Percentiles rank a stretch among this genome's conserved stretches.
Evolutionary conservation across 2,329 filamentous ascomycete species (phyloP).

Genomic region (Dactylellina haptotyla): DNA sequence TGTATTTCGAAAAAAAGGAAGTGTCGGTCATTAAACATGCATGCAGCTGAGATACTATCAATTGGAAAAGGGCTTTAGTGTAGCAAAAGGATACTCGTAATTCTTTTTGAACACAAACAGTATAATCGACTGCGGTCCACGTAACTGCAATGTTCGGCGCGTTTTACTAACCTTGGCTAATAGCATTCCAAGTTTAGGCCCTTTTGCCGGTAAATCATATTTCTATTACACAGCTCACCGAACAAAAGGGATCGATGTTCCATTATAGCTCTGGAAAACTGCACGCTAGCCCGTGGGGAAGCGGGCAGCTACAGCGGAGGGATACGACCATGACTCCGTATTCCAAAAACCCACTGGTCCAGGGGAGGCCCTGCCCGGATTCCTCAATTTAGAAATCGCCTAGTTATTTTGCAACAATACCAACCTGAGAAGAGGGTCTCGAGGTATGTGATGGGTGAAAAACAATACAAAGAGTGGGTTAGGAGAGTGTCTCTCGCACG

Average conservation of each 20-base stretch:
- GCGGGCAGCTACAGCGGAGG: slow-evolving; percentile 11
- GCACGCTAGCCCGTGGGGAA: slow-evolving; percentile 27
- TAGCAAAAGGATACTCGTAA: too few relatives aligned
- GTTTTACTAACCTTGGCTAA: slow-evolving; percentile 16
- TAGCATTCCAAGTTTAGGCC: slow-evolving; percentile 32
- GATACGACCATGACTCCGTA: background rate
- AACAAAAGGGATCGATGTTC: background rate
- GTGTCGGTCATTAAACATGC: too few relatives aligned
- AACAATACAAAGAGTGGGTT: background rate
- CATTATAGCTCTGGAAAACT: background rate
- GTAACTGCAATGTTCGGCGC: slow-evolving; percentile 1
- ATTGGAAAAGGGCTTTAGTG: too few relatives aligned
- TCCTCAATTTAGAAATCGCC: slow-evolving; percentile 8
- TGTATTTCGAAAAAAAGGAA: too few relatives aligned
- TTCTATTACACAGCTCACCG: background rate
- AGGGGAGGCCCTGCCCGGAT: slow-evolving; percentile 25
- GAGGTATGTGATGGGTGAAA: background rate
- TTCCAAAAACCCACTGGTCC: background rate
- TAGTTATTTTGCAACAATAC: background rate
- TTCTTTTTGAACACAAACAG: too few relatives aligned
- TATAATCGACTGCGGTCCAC: background rate
- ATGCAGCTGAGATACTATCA: too few relatives aligned
- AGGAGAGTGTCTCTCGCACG: slow-evolving; percentile 32
- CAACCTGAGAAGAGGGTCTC: too few relatives aligned
- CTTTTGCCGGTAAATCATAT: slow-evolving; percentile 8